Conservation (phyloP, 2,329 filamentous ascomycete genomes). For the Colletotrichum destructivum region DNA sequence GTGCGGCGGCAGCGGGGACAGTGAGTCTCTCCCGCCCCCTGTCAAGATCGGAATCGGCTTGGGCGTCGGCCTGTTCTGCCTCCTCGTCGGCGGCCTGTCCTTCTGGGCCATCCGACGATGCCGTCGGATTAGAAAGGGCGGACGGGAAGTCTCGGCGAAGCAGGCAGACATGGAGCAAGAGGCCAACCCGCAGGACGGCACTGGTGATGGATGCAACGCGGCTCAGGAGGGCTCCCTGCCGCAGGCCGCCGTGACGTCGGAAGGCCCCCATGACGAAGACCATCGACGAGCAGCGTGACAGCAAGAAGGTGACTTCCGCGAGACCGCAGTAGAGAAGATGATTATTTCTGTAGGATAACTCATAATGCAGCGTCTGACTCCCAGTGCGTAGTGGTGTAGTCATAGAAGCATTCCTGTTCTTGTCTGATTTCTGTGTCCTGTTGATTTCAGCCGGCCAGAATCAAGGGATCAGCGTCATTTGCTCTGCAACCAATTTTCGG, state of each 20-base stretch:
- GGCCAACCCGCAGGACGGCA: neutral
- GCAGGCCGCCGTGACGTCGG: neutral
- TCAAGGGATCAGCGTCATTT: constrained; percentile 6
- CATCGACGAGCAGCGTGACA: neutral
- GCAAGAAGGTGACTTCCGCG: neutral
- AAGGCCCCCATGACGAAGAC: neutral
- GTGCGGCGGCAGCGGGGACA: neutral
- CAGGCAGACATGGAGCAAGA: constrained; percentile 1
- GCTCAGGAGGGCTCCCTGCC: neutral
- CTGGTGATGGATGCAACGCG: neutral
- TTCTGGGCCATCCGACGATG: constrained; percentile 30
- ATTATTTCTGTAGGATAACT: neutral
- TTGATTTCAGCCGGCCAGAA: neutral
- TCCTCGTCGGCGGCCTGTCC: constrained; percentile 5
- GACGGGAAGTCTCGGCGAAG: constrained; percentile 19
- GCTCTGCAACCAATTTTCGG: constrained; percentile 3
- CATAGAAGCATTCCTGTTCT: too few relatives aligned
- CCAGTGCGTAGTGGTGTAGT: neutral
- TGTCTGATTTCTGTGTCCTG: neutral
- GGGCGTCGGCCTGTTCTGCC: neutral
- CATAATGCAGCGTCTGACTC: neutral
- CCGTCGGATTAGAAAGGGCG: constrained; percentile 20
- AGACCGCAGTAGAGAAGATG: neutral
- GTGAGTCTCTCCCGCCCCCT: neutral
- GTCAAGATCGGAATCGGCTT: constrained; percentile 8